Conservation (phyloP, 768 basidiomycete species). For the Trametes punicea region DNA sequence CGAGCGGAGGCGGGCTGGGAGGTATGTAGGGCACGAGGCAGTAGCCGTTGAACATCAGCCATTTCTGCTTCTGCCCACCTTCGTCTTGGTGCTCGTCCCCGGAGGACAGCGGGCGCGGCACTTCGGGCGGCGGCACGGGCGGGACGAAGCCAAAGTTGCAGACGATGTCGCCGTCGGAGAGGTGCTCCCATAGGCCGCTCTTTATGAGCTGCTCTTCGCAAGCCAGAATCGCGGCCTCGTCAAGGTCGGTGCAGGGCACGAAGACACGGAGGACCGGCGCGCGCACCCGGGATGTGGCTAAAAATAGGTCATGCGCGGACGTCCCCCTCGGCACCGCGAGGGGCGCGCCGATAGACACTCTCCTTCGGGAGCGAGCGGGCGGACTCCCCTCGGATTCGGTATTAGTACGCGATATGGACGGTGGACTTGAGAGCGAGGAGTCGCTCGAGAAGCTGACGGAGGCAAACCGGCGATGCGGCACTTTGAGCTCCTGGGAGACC, state of each 20-base stretch:
- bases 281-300: slow-evolving; percentile 57
- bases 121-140: slow-evolving; percentile 31
- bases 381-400: slow-evolving; percentile 17
- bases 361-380: slow-evolving; percentile 6
- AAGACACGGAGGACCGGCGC: slow-evolving; percentile 76
- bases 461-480: slow-evolving; percentile 39
- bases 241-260: slow-evolving; percentile 61
- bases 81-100: slow-evolving; percentile 20
- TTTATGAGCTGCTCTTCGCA: slow-evolving; percentile 71
- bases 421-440: slow-evolving; percentile 39
- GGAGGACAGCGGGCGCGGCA: slow-evolving; percentile 7
- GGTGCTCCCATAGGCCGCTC: slow-evolving; percentile 65
- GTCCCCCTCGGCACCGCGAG: slow-evolving; percentile 18
- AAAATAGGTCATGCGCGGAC: slow-evolving; percentile 57
- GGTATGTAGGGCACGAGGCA: slow-evolving; percentile 59
- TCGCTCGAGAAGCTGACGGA: slow-evolving; percentile 46
- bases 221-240: slow-evolving; percentile 43
- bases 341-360: slow-evolving; percentile 24
- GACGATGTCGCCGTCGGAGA: slow-evolving; percentile 75
- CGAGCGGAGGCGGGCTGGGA: slow-evolving; percentile 49
- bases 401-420: slow-evolving; percentile 24
- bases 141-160: slow-evolving; percentile 82
- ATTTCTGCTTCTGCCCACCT: slow-evolving; percentile 31
- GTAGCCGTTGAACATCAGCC: slow-evolving; percentile 74
- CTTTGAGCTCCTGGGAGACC: slow-evolving; percentile 33